Percentiles rank a stretch among this genome's conserved stretches.
Evolutionary conservation across 257 asterid genomes (phyloP).

Genomic region (Catharanthus roseus): DNA sequence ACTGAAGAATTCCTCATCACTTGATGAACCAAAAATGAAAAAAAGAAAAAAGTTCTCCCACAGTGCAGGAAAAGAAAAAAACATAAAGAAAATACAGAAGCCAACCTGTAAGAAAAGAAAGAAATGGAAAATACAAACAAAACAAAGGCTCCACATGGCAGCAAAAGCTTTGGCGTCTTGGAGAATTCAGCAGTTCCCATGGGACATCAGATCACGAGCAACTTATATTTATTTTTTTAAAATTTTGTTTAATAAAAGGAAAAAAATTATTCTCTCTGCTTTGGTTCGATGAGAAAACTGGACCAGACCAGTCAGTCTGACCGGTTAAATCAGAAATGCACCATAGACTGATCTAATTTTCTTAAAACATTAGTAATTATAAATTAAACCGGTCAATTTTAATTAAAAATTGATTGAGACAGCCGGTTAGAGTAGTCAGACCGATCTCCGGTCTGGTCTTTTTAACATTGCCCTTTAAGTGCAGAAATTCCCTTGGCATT

Average conservation of each 20-base stretch:
- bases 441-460: no score
- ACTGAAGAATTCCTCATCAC: no score
- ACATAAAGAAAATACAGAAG: neutral
- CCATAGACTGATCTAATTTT: no score
- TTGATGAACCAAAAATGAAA: no score
- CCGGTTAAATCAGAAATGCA: no score
- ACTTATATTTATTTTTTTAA: neutral
- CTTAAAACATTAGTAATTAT: no score
- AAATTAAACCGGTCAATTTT: no score
- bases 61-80: neutral
- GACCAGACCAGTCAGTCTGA: no score
- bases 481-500: neutral
- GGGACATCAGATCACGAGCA: conserved; percentile 18
- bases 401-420: no score
- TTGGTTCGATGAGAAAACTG: neutral
- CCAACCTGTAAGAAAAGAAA: neutral
- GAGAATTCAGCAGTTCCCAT: neutral
- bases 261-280: neutral
- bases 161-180: neutral
- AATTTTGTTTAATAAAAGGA: no score
- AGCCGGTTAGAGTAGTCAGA: no score
- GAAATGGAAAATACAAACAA: neutral
- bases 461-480: neutral
- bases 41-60: no score
- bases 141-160: neutral